Percentiles rank a stretch among this genome's conserved stretches.
These are phyloP conservation scores for Eucalyptus sp. DNA, from an alignment of 345 rosid genomes.

Conservation along the genomic window DNA sequence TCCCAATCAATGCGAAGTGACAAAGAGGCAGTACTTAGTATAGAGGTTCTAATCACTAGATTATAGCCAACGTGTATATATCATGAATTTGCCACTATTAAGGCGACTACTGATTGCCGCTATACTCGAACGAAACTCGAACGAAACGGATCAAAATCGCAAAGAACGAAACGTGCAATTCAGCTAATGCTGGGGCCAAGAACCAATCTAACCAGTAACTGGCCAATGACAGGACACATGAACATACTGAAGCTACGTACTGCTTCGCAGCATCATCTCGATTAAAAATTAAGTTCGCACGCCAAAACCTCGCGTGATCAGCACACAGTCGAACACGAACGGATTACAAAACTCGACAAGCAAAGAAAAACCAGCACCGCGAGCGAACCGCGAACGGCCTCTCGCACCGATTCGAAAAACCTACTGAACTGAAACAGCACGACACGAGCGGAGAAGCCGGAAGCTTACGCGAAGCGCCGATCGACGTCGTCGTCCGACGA, in stretches of 20 bases:
- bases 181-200: neutral
- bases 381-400: neutral
- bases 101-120: neutral
- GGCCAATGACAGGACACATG: neutral
- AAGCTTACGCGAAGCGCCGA: slow-evolving; percentile 12
- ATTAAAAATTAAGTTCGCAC: neutral
- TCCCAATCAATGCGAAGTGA: neutral
- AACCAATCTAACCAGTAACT: neutral
- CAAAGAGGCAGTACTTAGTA: neutral
- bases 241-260: neutral
- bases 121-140: neutral
- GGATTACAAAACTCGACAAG: neutral
- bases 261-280: neutral
- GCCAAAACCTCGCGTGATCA: neutral
- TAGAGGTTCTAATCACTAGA: neutral
- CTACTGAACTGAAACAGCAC: neutral
- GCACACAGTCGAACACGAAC: neutral
- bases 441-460: neutral
- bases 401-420: neutral
- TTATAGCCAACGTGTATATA: neutral
- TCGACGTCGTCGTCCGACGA: slow-evolving; percentile 18
- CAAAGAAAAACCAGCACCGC: neutral
- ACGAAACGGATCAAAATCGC: neutral
- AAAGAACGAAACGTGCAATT: neutral
- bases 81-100: neutral